Evolutionary conservation across 805 yeast species (phyloP).

Genomic region (Metschnikowia anglica): DNA sequence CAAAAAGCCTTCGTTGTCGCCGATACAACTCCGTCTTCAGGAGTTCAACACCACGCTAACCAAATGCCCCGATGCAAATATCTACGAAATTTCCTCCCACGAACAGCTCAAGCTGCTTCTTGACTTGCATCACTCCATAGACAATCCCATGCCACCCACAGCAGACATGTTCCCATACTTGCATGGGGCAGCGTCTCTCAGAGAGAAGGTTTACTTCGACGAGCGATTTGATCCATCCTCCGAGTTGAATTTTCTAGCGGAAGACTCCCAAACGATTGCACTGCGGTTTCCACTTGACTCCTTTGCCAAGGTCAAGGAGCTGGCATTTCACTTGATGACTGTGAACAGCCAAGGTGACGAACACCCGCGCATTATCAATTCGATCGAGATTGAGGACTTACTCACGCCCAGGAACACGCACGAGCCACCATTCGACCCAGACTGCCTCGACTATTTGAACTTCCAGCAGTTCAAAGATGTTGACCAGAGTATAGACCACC

Average conservation of each 20-base stretch:
- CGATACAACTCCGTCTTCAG: neutral
- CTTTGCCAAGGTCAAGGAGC: constrained; percentile 8
- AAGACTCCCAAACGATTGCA: constrained; percentile 3
- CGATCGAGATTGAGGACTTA: constrained; percentile 21
- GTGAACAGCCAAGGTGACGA: constrained; percentile 16
- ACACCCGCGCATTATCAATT: constrained; percentile 19
- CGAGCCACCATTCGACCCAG: constrained; percentile 2
- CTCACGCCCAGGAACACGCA: constrained; percentile 9
- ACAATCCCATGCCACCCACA: constrained; percentile 16
- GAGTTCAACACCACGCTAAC: constrained; percentile 10
- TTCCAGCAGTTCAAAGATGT: constrained; percentile 8
- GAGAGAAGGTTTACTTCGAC: constrained; percentile 31
- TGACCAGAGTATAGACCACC: constrained; percentile 2
- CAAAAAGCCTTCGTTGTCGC: neutral
- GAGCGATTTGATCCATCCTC: constrained; percentile 17
- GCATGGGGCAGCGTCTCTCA: constrained; percentile 30
- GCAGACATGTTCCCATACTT: constrained; percentile 33
- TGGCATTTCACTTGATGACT: constrained; percentile 18
- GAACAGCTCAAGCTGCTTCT: constrained; percentile 20
- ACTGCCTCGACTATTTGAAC: constrained; percentile 5
- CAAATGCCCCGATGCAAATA: constrained; percentile 1
- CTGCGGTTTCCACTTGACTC: constrained; percentile 9
- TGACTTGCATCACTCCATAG: constrained; percentile 19
- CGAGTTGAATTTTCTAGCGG: constrained; percentile 11
- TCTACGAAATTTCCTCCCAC: constrained; percentile 7